Conservation (phyloP, 768 basidiomycete genomes). For the Mycena capillaripes region DNA sequence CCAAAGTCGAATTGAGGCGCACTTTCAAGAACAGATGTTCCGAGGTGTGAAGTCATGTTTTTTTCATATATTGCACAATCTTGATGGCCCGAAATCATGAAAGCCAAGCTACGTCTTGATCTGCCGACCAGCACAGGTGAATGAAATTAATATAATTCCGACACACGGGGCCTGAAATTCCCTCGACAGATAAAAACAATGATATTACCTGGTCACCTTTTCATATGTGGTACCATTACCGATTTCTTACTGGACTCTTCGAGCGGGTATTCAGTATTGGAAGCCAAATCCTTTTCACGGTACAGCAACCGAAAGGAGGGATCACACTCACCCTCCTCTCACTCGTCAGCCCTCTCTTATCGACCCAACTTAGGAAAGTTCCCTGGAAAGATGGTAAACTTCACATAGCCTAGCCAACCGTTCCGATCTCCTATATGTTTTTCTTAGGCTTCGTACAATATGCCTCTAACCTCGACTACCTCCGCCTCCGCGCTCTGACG, state of each 20-base stretch:
- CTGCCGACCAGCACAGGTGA: slow-evolving; percentile 17
- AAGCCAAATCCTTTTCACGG: slow-evolving; percentile 15
- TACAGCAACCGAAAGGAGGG: slow-evolving; percentile 15
- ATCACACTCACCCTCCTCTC: slow-evolving; percentile 5
- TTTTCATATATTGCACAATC: too few relatives aligned
- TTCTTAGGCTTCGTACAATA: neutral
- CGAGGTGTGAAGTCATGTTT: neutral
- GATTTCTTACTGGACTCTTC: neutral
- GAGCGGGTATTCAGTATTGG: slow-evolving; percentile 1
- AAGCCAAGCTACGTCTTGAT: slow-evolving; percentile 12
- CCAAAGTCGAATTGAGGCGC: neutral
- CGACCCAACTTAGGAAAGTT: neutral
- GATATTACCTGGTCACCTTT: neutral
- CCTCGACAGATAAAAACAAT: slow-evolving; percentile 10
- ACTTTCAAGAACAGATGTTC: slow-evolving; percentile 21
- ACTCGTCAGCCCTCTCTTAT: slow-evolving; percentile 17
- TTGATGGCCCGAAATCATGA: too few relatives aligned
- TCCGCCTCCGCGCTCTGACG: slow-evolving; percentile 7
- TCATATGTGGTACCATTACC: slow-evolving; percentile 6
- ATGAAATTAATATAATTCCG: neutral
- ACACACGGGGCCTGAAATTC: too few relatives aligned
- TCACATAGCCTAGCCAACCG: too few relatives aligned
- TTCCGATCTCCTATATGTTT: too few relatives aligned
- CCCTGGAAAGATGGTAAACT: too few relatives aligned
- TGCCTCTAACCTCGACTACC: slow-evolving; percentile 13